Evolutionary conservation across 2,329 filamentous ascomycete genomes (phyloP).

Genomic region (Fusarium miscanthi): DNA sequence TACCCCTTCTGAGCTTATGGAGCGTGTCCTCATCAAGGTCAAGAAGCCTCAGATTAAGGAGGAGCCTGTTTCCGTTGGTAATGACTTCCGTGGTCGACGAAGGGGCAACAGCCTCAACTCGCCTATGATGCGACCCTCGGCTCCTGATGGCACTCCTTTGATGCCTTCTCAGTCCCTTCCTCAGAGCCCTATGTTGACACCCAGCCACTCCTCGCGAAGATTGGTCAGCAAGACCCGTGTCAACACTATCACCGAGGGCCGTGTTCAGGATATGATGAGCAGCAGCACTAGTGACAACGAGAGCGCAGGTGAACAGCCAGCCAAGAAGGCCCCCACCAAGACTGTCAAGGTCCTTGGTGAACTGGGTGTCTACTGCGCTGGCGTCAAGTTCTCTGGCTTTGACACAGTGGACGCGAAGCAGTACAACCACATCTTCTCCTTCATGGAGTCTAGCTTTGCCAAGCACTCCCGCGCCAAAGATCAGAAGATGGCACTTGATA

Average conservation of each 20-base stretch:
- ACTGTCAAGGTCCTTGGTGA: constrained; percentile 86
- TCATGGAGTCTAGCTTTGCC: constrained; percentile 89
- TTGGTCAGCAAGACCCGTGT: constrained; percentile 63
- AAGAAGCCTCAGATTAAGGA: constrained; percentile 74
- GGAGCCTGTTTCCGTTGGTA: constrained; percentile 49
- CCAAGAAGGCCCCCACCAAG: constrained; percentile 79
- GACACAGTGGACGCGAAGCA: constrained; percentile 80
- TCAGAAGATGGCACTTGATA: constrained; percentile 81
- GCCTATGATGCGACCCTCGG: constrained; percentile 65
- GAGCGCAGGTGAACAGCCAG: constrained; percentile 68
- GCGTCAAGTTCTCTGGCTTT: constrained; percentile 87
- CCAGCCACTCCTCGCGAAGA: constrained; percentile 62
- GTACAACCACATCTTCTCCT: constrained; percentile 95
- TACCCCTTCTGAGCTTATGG: constrained; percentile 84
- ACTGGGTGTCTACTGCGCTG: constrained; percentile 80
- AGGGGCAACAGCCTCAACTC: constrained; percentile 81
- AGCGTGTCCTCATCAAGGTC: constrained; percentile 91
- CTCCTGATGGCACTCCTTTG: constrained; percentile 64
- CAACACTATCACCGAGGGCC: constrained; percentile 68
- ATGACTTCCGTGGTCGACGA: constrained; percentile 58
- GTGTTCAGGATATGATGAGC: constrained; percentile 65
- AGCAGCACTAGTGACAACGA: constrained; percentile 85
- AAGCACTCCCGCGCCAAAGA: constrained; percentile 80
- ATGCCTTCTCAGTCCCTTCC: constrained; percentile 64
- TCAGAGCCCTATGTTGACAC: constrained; percentile 64